Conservation (phyloP, 140 eudicot species). For the Anethum foeniculum region DNA sequence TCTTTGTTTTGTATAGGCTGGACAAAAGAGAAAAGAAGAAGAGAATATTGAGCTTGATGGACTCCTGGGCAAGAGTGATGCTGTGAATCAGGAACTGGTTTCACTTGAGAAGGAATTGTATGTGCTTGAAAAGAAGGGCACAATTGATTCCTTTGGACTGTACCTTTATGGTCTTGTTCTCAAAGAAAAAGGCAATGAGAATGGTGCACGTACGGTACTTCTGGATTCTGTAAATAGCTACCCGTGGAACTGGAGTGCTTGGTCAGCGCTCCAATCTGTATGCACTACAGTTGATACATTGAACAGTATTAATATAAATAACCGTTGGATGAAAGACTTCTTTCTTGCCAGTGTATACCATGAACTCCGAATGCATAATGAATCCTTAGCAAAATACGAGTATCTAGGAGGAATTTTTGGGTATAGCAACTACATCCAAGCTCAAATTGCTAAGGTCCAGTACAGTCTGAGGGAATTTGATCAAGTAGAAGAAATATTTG, state of each 20-base stretch:
- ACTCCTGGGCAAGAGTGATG: constrained; percentile 74
- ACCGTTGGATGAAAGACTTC: constrained; percentile 94
- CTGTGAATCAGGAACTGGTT: constrained; percentile 56
- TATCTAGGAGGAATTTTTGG: constrained; percentile 53
- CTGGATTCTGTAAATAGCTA: constrained; percentile 76
- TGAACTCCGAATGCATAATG: constrained; percentile 75
- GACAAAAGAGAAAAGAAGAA: constrained; percentile 96
- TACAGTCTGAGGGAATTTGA: constrained; percentile 81
- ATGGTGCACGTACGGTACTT: constrained; percentile 54
- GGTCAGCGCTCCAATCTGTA: constrained; percentile 72
- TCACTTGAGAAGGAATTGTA: constrained; percentile 81
- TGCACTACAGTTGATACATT: constrained; percentile 65
- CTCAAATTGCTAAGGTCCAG: constrained; percentile 83
- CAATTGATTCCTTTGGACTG: constrained; percentile 71
- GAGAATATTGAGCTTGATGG: constrained; percentile 90
- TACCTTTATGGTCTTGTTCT: constrained; percentile 91
- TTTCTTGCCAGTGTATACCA: constrained; percentile 73
- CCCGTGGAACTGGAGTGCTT: constrained; percentile 98
- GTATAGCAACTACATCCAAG: constrained; percentile 76
- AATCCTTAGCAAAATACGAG: constrained; percentile 71
- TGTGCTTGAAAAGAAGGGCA: constrained; percentile 46
- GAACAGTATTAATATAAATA: constrained; percentile 59
- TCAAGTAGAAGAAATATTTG: constrained; percentile 80
- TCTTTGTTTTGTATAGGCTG: constrained; percentile 54
- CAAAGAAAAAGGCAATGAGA: constrained; percentile 80